A percentile compares a stretch with the other conserved stretches of the same genome.
These are phyloP conservation scores for Talaromyces sp. DNA, from an alignment of 2,329 filamentous ascomycete genomes.

Conservation along the genomic window DNA sequence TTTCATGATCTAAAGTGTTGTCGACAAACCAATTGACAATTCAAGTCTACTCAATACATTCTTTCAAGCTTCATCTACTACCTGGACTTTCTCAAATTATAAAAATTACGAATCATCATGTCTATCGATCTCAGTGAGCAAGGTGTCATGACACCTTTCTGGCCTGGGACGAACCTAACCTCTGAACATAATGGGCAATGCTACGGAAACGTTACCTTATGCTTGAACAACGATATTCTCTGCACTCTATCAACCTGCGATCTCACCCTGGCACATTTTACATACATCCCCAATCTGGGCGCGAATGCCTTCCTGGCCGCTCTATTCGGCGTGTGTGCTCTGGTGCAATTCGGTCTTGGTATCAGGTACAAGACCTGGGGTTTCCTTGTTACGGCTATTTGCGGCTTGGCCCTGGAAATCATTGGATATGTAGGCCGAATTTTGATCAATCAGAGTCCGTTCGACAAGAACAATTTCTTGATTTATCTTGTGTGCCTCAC, in stretches of 20 bases:
- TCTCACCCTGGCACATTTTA: neutral
- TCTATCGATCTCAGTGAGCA: slow-evolving; percentile 7
- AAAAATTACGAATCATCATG: neutral
- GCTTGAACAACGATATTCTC: neutral
- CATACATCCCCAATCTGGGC: neutral
- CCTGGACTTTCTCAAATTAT: neutral
- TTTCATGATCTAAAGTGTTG: neutral
- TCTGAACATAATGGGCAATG: slow-evolving; percentile 5
- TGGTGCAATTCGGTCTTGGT: neutral
- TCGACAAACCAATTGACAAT: neutral
- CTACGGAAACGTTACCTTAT: slow-evolving; percentile 4
- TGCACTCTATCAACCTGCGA: neutral
- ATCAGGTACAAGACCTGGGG: slow-evolving; percentile 7
- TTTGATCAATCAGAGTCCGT: neutral
- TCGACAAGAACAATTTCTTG: neutral
- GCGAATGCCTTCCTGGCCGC: slow-evolving; percentile 4
- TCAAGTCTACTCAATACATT: neutral
- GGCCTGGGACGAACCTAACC: slow-evolving; percentile 8
- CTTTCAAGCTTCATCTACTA: neutral
- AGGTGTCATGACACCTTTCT: slow-evolving; percentile 9
- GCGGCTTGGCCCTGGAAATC: slow-evolving; percentile 1
- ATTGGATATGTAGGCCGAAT: slow-evolving; percentile 5
- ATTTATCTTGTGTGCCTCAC: slow-evolving; percentile 5
- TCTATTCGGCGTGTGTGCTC: neutral
- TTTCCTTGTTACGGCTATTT: neutral